These are phyloP conservation scores for Microbotryomycetes sp. DNA, from an alignment of 1,284 basidiomycete species.

Conservation along the genomic window DNA sequence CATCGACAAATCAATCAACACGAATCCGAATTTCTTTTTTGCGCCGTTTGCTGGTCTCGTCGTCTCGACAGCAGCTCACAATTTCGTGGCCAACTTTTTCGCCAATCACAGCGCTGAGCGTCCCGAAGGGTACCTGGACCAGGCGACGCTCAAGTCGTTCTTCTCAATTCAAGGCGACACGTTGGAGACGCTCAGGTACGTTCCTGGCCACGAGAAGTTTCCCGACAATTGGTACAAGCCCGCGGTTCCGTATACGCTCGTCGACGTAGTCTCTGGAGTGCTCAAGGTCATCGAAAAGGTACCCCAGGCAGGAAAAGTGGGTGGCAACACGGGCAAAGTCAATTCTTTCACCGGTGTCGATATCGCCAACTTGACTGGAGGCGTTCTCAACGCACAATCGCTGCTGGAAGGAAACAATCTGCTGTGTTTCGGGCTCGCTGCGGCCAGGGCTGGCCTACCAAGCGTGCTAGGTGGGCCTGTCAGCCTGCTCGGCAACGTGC, in stretches of 20 bases:
- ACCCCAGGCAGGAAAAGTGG: slow-evolving; percentile 15
- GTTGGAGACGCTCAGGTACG: neutral
- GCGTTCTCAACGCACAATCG: slow-evolving; percentile 20
- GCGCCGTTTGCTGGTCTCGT: slow-evolving; percentile 6
- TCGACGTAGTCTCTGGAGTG: slow-evolving; percentile 4
- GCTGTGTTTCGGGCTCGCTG: slow-evolving; percentile 20
- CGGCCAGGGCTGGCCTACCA: slow-evolving; percentile 1
- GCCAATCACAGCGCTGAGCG: slow-evolving; percentile 4
- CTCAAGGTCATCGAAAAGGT: neutral
- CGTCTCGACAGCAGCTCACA: slow-evolving; percentile 10
- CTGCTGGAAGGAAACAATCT: slow-evolving; percentile 27
- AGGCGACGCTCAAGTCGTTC: slow-evolving; percentile 9
- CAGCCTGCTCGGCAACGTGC: neutral
- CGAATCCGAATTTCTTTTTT: slow-evolving; percentile 7
- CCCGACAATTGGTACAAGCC: slow-evolving; percentile 7
- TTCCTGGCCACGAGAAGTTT: slow-evolving; percentile 4
- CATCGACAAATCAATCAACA: neutral
- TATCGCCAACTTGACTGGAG: slow-evolving; percentile 25
- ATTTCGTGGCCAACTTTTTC: slow-evolving; percentile 1
- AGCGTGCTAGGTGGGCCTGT: slow-evolving; percentile 1
- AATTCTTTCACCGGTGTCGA: slow-evolving; percentile 28
- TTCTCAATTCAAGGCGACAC: slow-evolving; percentile 4
- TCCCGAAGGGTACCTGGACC: slow-evolving; percentile 10
- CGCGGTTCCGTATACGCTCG: slow-evolving; percentile 1
- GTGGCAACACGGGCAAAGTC: slow-evolving; percentile 26